phyloP scores from a whole-genome alignment of 2,329 filamentous ascomycete species.

The Aspergillus pseudoglaucus region DNA sequence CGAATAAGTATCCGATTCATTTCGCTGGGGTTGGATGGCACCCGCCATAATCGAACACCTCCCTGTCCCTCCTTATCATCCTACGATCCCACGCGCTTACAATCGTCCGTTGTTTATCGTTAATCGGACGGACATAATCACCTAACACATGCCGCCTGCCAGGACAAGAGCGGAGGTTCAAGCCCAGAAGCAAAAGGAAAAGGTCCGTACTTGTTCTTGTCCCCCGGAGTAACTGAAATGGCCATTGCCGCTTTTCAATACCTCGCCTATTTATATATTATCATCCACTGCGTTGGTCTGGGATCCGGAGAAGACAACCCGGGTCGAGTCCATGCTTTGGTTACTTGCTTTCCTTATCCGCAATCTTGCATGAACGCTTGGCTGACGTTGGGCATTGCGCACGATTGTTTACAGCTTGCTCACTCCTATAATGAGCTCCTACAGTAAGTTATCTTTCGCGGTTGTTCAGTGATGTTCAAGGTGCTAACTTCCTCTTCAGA shows the following conservation, averaged over 20 bases:
- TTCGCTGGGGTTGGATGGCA: constrained; percentile 16
- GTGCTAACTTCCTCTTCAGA: constrained; percentile 44
- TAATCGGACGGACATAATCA: constrained; percentile 16
- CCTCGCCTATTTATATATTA: too few species aligned
- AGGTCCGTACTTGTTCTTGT: constrained; percentile 35
- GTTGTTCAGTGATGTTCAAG: not conserved
- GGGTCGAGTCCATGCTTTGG: not conserved
- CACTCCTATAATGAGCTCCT: constrained; percentile 94
- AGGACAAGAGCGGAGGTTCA: constrained; percentile 47
- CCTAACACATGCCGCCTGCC: constrained; percentile 39
- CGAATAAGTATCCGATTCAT: not conserved
- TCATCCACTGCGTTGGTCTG: too few species aligned
- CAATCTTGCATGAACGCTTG: constrained; percentile 4
- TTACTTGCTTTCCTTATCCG: not conserved
- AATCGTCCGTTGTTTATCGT: not conserved
- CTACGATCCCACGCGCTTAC: too few species aligned
- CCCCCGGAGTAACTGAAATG: not conserved
- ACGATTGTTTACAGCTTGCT: constrained; percentile 63
- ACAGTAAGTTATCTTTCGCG: constrained; percentile 56
- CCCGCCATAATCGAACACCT: constrained; percentile 6
- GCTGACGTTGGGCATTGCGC: constrained; percentile 12
- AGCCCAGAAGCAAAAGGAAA: constrained; percentile 54
- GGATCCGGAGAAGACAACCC: not conserved
- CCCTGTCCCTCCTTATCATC: too few species aligned
- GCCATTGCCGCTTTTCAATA: not conserved